Evolutionary conservation across 768 basidiomycete species (phyloP).

Genomic region (Suillus placidus): DNA sequence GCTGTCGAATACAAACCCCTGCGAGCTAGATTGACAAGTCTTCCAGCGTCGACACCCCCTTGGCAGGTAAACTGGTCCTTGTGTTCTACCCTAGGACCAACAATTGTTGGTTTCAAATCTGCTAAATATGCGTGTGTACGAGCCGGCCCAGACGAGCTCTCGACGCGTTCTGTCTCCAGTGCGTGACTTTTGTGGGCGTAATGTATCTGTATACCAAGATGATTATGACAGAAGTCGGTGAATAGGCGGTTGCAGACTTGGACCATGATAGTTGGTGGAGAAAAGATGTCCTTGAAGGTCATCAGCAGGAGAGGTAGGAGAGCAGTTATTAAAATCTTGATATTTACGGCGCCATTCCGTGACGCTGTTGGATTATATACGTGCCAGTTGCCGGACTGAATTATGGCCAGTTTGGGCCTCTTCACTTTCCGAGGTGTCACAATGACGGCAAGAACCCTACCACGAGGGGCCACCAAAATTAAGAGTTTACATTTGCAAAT

Average conservation of each 20-base stretch:
- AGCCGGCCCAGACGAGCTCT: slow-evolving; percentile 38
- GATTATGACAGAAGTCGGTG: slow-evolving; percentile 25
- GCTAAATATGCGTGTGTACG: slow-evolving; percentile 28
- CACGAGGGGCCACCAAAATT: slow-evolving; percentile 18
- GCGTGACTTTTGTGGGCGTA: slow-evolving; percentile 23
- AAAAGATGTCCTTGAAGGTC: slow-evolving; percentile 11
- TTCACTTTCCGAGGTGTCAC: slow-evolving; percentile 12
- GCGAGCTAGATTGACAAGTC: slow-evolving; percentile 38
- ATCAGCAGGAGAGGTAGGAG: background rate
- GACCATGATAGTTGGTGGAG: slow-evolving; percentile 29
- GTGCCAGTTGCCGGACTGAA: background rate
- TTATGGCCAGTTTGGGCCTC: slow-evolving; percentile 1
- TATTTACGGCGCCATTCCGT: background rate
- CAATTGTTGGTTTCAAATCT: slow-evolving; percentile 26
- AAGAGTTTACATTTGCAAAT: slow-evolving; percentile 6
- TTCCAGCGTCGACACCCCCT: slow-evolving; percentile 38
- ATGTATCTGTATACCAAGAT: slow-evolving; percentile 22
- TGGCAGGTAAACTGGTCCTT: slow-evolving; percentile 38
- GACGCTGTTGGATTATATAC: slow-evolving; percentile 3
- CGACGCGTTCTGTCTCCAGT: slow-evolving; percentile 28
- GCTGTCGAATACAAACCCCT: slow-evolving; percentile 36
- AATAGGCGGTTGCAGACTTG: slow-evolving; percentile 26
- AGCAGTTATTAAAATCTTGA: background rate
- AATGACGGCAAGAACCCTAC: slow-evolving; percentile 13
- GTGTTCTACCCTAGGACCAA: slow-evolving; percentile 39